These are phyloP conservation scores for Clavispora fructus DNA, from an alignment of 805 yeast genomes.

Conservation along the genomic window DNA sequence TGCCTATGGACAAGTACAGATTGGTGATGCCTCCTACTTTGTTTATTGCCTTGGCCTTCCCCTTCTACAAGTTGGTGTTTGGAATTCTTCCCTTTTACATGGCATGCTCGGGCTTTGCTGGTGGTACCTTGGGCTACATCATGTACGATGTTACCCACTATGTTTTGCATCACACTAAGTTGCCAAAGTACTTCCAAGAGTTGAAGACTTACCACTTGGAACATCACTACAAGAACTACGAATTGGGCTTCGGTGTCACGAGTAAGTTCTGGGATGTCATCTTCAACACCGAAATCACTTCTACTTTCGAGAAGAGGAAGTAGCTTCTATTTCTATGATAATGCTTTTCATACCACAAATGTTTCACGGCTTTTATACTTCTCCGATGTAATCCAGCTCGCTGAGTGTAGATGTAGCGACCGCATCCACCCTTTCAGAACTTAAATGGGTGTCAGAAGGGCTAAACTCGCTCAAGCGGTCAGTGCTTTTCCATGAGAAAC, in stretches of 20 bases:
- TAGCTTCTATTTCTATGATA: slow-evolving; percentile 5
- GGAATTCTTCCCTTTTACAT: slow-evolving; percentile 67
- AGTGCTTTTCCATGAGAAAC: slow-evolving; percentile 5
- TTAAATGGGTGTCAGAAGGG: background rate
- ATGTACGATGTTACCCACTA: slow-evolving; percentile 93
- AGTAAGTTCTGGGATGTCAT: slow-evolving; percentile 90
- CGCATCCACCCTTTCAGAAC: background rate
- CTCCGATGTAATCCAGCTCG: background rate
- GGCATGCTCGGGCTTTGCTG: slow-evolving; percentile 93
- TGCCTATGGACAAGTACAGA: slow-evolving; percentile 93
- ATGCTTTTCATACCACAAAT: background rate
- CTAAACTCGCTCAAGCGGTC: background rate
- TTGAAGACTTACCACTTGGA: slow-evolving; percentile 90
- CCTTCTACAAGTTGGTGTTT: slow-evolving; percentile 78
- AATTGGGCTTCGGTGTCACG: slow-evolving; percentile 95
- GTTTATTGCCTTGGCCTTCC: slow-evolving; percentile 65
- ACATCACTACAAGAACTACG: slow-evolving; percentile 96
- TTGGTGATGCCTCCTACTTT: slow-evolving; percentile 96
- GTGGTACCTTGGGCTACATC: slow-evolving; percentile 92
- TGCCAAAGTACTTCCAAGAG: slow-evolving; percentile 73
- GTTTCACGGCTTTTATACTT: background rate
- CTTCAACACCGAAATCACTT: slow-evolving; percentile 72
- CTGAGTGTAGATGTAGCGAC: background rate
- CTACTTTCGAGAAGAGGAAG: slow-evolving; percentile 40
- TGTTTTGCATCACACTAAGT: slow-evolving; percentile 78